Base-by-base conservation (phyloP, 1,139 yeast species). In the Zygosaccharomyces sapae region DNA sequence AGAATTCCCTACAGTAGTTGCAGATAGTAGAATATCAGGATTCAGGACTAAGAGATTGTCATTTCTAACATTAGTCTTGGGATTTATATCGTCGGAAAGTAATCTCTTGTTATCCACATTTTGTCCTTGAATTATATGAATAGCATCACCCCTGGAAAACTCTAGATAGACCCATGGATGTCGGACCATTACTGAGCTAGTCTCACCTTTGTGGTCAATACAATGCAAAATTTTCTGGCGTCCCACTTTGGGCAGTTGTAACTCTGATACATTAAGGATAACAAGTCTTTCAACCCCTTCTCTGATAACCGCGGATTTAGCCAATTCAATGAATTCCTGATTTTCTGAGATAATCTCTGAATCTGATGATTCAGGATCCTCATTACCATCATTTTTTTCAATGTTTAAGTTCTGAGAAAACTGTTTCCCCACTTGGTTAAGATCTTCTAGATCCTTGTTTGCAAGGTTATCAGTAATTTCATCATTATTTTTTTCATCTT, bases 11-110 rank as follows among this genome's bases (percentile, higher is more conserved):
- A 89, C 78, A 3, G 83, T 72, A 0, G 98, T 92, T 3, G 96
- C 89, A 0, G 96, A 79, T 1, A 92, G 70, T 10, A 92, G 69
- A 1, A 79, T 69, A 62, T 92, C 98, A 0, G 98, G 98, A 56
- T 86, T 80, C 75, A 94, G 76, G 19, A 92, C 75, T 31, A 90
- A 66, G 20, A 89, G 64, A 56, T 85, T 81, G 41, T 75, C 76
- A 27, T 74, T 68, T 50, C 79, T 79, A 34, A 70, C 66, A 52
- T 85, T 87, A 3, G 86, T 75, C 72, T 56, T 36, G 6, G 66
- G 62, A 48, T 56, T 57, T 29, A 50, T 55, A 22, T 63, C 62
- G 31, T 65, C 67, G 1, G 67, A 59, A 19, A 64, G 46, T 20
- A 64, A 45, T 33, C 59, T 50, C 44, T 59, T 61, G 43, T 63